Conservation (phyloP, 1,284 basidiomycete genomes). For the Ceratobasidium sp. region DNA sequence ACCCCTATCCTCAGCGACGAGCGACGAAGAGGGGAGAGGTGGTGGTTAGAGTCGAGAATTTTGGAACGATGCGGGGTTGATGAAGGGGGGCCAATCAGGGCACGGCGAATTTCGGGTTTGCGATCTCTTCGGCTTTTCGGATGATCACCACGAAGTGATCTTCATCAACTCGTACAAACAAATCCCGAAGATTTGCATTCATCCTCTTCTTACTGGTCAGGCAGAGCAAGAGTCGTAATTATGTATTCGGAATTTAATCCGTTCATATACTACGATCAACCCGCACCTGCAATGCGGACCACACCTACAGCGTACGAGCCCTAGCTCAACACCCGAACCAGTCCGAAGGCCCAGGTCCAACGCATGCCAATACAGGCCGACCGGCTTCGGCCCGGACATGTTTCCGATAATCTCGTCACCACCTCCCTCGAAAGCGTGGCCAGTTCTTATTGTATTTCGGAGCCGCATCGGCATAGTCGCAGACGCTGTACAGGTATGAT, state of each 20-base stretch:
- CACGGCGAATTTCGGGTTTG: constrained; percentile 24
- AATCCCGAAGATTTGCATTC: constrained; percentile 21
- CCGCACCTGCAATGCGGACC: neutral
- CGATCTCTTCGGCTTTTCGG: constrained; percentile 34
- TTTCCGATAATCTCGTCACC: neutral
- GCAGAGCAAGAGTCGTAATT: neutral
- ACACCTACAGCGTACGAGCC: too few species aligned
- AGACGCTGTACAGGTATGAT: too few species aligned
- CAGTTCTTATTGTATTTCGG: too few species aligned
- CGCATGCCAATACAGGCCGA: neutral
- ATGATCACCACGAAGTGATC: constrained; percentile 1
- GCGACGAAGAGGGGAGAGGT: constrained; percentile 25
- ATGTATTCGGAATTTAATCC: neutral
- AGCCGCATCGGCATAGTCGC: too few species aligned
- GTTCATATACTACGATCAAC: neutral
- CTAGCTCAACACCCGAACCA: constrained; percentile 31
- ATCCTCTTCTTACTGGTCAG: neutral
- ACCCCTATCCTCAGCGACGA: constrained; percentile 13
- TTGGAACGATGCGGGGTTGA: constrained; percentile 35
- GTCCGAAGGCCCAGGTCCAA: constrained; percentile 27
- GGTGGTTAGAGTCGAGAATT: constrained; percentile 27
- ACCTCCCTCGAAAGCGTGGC: neutral
- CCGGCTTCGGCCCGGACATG: neutral
- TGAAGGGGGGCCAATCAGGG: constrained; percentile 23
- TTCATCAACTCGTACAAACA: constrained; percentile 16